Evolutionary conservation across 2,329 filamentous ascomycete genomes (phyloP), one percentile per base, ranked within the genome.

Genomic region (Ilyonectria destructans): DNA sequence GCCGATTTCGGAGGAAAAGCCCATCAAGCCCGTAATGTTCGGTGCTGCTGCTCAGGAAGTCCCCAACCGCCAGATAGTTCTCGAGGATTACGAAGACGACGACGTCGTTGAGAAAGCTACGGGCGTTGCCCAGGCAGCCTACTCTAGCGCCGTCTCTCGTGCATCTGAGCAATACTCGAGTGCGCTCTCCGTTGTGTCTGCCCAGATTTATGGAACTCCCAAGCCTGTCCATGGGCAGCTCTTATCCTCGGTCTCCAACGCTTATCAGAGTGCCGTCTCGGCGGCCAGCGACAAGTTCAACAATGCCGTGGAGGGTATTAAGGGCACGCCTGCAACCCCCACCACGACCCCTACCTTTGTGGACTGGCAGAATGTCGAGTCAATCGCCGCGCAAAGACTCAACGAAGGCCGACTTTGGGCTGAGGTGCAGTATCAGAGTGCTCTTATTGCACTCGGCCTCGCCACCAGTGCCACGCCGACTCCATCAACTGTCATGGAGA

Each of bases 321-420:
- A 88, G 68, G 85, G 84, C n/a, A 82, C 83, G 2, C 81, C 86
- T 1, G 82, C 85, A 1, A 82, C 84, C 9, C 81, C 81, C 13
- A 82, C 81, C n/a, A 81, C 77, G 35, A 81, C 77, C 6, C 79
- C 82, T 1, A 83, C 81, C 21, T 78, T 79, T 23, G 71, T 86
- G 4, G 82, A 86, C 65, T 87, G 88, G 86, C 79, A 84, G 57
- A 81, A 79, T 26, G 83, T 87, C 13, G 84, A 88, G 58, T 90
- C 92, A 0, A 88, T 95, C 71, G 94, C 93, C 0, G 88, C 92
- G 0, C 90, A 91, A 35, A 88, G 88, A 63, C 84, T 96, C 17
- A 87, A 89, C 15, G 91, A 94, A 74, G 93, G 92, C n/a, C 84
- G 93, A 6, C 87, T 87, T 59, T 87, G 87, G 77, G 93, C 93